A percentile compares a stretch with the other conserved stretches of the same genome.
These are phyloP conservation scores for Penicillium thymicola DNA, from an alignment of 2,329 filamentous ascomycete genomes.

Conservation along the genomic window DNA sequence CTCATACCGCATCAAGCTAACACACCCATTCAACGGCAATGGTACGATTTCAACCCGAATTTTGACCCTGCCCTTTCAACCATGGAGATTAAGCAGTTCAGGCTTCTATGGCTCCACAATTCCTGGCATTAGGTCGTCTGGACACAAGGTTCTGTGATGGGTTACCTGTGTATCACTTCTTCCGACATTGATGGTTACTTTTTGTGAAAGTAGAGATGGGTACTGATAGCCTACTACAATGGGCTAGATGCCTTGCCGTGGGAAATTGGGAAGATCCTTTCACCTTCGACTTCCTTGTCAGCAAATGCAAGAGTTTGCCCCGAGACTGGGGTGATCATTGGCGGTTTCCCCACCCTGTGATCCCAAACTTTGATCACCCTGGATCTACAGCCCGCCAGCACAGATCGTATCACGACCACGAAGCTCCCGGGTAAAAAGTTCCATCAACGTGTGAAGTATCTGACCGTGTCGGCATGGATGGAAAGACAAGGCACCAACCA, in stretches of 20 bases:
- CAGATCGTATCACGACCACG: conserved; percentile 11
- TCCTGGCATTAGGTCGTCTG: neutral
- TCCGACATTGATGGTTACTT: conserved; percentile 19
- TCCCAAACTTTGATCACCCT: conserved; percentile 11
- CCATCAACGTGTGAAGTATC: neutral
- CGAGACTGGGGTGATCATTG: conserved; percentile 8
- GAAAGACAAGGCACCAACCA: neutral
- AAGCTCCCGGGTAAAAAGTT: conserved; percentile 5
- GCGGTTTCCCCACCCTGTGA: conserved; percentile 8
- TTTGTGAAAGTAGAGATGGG: conserved; percentile 9
- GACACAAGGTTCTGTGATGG: conserved; percentile 20
- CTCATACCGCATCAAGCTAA: neutral
- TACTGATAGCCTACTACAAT: conserved; percentile 8
- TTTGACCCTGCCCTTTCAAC: neutral
- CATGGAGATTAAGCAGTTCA: conserved; percentile 1
- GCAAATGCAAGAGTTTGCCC: neutral
- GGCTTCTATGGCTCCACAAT: conserved; percentile 4
- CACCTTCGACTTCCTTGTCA: neutral
- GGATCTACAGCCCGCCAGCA: conserved; percentile 9
- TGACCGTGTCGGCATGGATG: conserved; percentile 6
- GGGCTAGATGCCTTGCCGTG: neutral
- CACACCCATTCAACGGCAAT: neutral
- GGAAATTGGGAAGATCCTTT: neutral
- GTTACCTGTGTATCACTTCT: conserved; percentile 19
- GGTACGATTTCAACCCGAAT: neutral